Evolutionary conservation across 2,329 filamentous ascomycete species (phyloP).

Genomic region (Curvularia verruculosa): DNA sequence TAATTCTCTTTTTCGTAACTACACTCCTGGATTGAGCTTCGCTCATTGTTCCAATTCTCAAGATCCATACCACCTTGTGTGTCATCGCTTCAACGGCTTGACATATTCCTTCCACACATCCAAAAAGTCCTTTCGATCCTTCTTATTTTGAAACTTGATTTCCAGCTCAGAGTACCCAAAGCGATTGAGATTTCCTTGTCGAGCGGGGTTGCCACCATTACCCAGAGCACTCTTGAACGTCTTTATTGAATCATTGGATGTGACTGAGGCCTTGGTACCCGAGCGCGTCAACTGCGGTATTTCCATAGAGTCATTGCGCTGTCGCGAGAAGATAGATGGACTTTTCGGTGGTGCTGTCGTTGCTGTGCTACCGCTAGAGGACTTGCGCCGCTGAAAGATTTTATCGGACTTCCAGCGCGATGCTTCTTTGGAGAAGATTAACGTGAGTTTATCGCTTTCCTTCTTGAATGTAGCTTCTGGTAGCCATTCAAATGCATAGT

Average conservation of each 20-base stretch:
- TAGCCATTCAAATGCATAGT: slow-evolving; percentile 42
- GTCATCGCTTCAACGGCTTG: slow-evolving; percentile 21
- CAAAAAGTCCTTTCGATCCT: slow-evolving; percentile 36
- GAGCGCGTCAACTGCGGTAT: slow-evolving; percentile 14
- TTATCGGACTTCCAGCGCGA: slow-evolving; percentile 35
- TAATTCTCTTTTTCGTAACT: background rate
- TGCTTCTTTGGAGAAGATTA: slow-evolving; percentile 40
- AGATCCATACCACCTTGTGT: background rate
- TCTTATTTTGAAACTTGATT: slow-evolving; percentile 36
- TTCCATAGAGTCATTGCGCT: slow-evolving; percentile 19
- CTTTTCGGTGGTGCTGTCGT: background rate
- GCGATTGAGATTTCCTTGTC: slow-evolving; percentile 28
- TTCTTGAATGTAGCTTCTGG: slow-evolving; percentile 32
- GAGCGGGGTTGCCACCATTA: slow-evolving; percentile 2
- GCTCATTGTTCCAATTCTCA: background rate
- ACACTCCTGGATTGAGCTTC: background rate
- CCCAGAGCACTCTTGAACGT: slow-evolving; percentile 20
- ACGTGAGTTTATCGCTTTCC: slow-evolving; percentile 29
- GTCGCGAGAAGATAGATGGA: slow-evolving; percentile 1
- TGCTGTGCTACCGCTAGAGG: slow-evolving; percentile 15
- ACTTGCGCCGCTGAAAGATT: slow-evolving; percentile 31
- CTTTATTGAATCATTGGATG: slow-evolving; percentile 18
- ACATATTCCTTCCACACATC: slow-evolving; percentile 36
- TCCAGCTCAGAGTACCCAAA: slow-evolving; percentile 38
- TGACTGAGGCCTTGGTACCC: slow-evolving; percentile 21